Conservation (phyloP, 805 yeast species). For the Cyberlindnera amylophila region DNA sequence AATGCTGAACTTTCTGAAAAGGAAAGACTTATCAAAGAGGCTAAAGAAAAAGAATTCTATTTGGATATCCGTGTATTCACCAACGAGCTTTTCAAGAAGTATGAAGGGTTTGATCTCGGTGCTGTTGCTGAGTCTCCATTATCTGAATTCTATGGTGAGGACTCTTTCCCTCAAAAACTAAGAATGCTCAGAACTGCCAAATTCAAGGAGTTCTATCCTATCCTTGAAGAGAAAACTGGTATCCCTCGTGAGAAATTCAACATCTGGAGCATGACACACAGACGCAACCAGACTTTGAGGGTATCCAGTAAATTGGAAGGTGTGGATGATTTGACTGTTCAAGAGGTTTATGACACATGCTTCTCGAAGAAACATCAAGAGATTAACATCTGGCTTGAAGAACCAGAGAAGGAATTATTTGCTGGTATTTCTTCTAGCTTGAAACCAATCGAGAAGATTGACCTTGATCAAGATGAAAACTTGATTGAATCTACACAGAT, state of each 20-base stretch:
- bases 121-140: slow-evolving; percentile 50
- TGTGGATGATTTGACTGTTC: slow-evolving; percentile 40
- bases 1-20: not conserved
- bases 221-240: slow-evolving; percentile 44
- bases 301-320: slow-evolving; percentile 43
- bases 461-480: slow-evolving; percentile 17
- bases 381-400: slow-evolving; percentile 65
- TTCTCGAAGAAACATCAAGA: slow-evolving; percentile 45
- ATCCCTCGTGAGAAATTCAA: slow-evolving; percentile 38
- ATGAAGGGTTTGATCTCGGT: slow-evolving; percentile 73
- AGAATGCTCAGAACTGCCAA: slow-evolving; percentile 56
- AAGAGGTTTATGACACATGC: slow-evolving; percentile 44
- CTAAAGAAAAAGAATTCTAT: slow-evolving; percentile 69
- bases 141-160: slow-evolving; percentile 43
- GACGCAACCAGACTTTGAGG: slow-evolving; percentile 65
- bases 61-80: slow-evolving; percentile 56
- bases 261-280: slow-evolving; percentile 59
- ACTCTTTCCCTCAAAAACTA: slow-evolving; percentile 44
- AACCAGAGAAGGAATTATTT: slow-evolving; percentile 32
- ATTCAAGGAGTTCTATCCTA: slow-evolving; percentile 45
- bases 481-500: slow-evolving; percentile 26
- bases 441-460: slow-evolving; percentile 6
- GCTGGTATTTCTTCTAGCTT: slow-evolving; percentile 4
- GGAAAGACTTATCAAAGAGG: slow-evolving; percentile 39
- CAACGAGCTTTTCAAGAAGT: slow-evolving; percentile 48